Percentiles rank a stretch among this genome's conserved stretches.
Evolutionary conservation across 768 basidiomycete species (phyloP).

Genomic region (Xanthoconium stramineum): DNA sequence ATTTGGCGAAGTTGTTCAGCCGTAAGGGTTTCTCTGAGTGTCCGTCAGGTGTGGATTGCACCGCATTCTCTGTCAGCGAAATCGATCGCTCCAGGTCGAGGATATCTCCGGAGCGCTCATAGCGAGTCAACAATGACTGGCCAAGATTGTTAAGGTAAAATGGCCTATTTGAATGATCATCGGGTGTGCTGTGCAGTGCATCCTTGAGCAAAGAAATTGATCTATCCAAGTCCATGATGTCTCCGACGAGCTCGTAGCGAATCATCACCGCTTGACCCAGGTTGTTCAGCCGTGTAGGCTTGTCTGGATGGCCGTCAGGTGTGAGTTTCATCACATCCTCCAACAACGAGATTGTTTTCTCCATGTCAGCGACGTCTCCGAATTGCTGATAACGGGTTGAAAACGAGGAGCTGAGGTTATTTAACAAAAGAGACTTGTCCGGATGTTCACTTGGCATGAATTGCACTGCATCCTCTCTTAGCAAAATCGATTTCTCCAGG

Average conservation of each 20-base stretch:
- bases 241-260: background rate
- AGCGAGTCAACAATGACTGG: background rate
- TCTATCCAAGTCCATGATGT: background rate
- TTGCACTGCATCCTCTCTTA: too few relatives aligned
- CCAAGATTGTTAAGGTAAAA: background rate
- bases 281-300: background rate
- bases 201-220: background rate
- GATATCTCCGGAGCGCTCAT: background rate
- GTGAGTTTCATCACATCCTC: background rate
- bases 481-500: too few relatives aligned
- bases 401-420: too few relatives aligned
- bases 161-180: background rate
- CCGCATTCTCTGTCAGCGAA: background rate
- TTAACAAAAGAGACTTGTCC: too few relatives aligned
- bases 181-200: background rate
- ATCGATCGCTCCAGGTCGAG: background rate
- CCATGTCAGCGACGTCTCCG: too few relatives aligned
- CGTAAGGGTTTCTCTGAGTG: too few relatives aligned
- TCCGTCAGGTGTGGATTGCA: background rate
- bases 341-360: background rate
- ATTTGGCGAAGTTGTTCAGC: too few relatives aligned
- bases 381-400: too few relatives aligned
- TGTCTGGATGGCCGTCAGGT: background rate
- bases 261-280: background rate
- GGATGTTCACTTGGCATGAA: too few relatives aligned